Evolutionary conservation across 2,329 filamentous ascomycete species (phyloP).

Genomic region (Beauveria sp.): DNA sequence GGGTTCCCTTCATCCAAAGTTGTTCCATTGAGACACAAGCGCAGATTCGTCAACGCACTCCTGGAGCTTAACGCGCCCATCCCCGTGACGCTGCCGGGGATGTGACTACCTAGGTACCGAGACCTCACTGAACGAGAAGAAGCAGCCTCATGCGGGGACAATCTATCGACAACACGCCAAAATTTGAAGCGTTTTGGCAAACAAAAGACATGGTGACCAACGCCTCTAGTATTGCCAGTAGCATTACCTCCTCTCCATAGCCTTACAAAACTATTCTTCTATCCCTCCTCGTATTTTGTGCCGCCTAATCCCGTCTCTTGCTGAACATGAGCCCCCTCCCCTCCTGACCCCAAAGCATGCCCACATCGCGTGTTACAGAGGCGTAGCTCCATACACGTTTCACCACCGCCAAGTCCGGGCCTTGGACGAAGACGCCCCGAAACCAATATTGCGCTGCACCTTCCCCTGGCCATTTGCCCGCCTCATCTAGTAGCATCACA

Average conservation of each 20-base stretch:
- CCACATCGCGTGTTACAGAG: conserved; percentile 12
- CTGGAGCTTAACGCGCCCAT: neutral
- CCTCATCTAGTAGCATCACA: neutral
- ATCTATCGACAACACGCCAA: too few relatives aligned
- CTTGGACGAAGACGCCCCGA: neutral
- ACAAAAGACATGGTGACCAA: too few relatives aligned
- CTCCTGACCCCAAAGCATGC: neutral
- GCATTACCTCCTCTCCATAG: too few relatives aligned
- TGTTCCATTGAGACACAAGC: neutral
- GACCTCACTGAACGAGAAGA: too few relatives aligned
- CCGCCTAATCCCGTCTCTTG: neutral
- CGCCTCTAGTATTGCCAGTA: too few relatives aligned
- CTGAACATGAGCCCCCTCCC: neutral
- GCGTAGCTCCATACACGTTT: conserved; percentile 5
- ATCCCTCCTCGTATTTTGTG: neutral
- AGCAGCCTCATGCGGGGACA: too few relatives aligned
- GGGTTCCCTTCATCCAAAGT: neutral
- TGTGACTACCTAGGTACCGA: neutral
- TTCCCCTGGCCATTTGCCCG: too few relatives aligned
- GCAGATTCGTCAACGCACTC: neutral
- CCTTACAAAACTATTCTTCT: too few relatives aligned
- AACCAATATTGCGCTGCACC: neutral
- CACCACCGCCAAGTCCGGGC: neutral
- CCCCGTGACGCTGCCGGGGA: neutral
- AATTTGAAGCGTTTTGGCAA: too few relatives aligned